These are phyloP conservation scores for Neurospora africana DNA, from an alignment of 495 filamentous ascomycete species.

Conservation along the genomic window DNA sequence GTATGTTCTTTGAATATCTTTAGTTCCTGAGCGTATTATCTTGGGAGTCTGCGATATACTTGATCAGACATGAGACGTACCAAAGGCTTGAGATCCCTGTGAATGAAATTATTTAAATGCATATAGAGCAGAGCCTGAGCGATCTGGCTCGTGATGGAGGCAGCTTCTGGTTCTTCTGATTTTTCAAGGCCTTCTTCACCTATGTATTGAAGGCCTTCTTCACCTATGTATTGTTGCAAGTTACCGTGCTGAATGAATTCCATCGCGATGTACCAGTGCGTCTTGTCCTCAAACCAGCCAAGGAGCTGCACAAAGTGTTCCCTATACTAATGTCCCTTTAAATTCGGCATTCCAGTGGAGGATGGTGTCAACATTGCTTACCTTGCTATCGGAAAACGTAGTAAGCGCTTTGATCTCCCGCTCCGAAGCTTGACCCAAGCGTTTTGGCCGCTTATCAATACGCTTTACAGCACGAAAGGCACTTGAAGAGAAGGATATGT, in stretches of 20 bases:
- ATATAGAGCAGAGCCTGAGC: slow-evolving; percentile 36
- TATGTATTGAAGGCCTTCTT: slow-evolving; percentile 6
- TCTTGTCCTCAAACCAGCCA: slow-evolving; percentile 29
- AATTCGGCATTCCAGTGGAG: too few species aligned
- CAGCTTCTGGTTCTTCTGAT: slow-evolving; percentile 30
- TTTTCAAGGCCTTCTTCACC: background rate
- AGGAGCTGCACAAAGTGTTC: slow-evolving; percentile 22
- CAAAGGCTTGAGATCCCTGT: slow-evolving; percentile 42
- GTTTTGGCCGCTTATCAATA: background rate
- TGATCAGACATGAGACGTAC: slow-evolving; percentile 4
- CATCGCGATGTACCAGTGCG: slow-evolving; percentile 30
- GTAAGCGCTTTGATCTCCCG: background rate
- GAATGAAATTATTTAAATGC: slow-evolving; percentile 38
- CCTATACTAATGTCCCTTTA: too few species aligned
- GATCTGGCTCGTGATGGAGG: slow-evolving; percentile 29
- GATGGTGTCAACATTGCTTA: background rate
- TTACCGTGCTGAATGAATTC: slow-evolving; percentile 30
- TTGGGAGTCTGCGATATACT: too few species aligned
- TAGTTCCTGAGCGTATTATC: too few species aligned
- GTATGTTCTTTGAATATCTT: slow-evolving; percentile 11
- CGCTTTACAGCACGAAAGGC: background rate
- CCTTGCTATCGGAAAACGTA: background rate
- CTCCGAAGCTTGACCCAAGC: background rate
- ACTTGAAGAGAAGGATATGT: background rate
- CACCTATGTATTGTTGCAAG: slow-evolving; percentile 14